Conservation (phyloP, 176 grass and related monocot species). For the Thalia dealbata region DNA sequence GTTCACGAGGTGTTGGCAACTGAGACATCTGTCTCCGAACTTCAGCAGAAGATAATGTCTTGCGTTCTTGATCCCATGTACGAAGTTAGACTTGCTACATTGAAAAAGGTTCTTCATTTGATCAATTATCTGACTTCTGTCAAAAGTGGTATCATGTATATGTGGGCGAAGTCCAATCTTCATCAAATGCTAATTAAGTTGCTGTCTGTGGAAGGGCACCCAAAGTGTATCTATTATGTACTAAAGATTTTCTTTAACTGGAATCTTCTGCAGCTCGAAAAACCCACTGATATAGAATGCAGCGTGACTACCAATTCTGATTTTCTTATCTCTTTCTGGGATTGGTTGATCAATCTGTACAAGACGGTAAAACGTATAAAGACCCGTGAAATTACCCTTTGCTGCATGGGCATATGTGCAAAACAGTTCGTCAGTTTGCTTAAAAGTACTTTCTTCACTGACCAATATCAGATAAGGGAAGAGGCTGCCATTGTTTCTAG, state of each 20-base stretch:
- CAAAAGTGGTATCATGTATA: slow-evolving; percentile 38
- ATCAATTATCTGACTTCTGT: slow-evolving; percentile 39
- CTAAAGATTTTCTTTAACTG: slow-evolving; percentile 79
- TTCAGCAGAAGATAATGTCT: slow-evolving; percentile 63
- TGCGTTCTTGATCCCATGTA: slow-evolving; percentile 65
- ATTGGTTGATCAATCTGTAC: slow-evolving; percentile 73
- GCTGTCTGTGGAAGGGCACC: slow-evolving; percentile 66
- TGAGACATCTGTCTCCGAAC: slow-evolving; percentile 29
- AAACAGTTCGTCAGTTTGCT: slow-evolving; percentile 53
- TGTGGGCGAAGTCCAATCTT: slow-evolving; percentile 59
- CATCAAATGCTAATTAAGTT: slow-evolving; percentile 40
- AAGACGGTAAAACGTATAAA: slow-evolving; percentile 47
- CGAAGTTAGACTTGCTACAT: slow-evolving; percentile 70
- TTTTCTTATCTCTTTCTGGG: slow-evolving; percentile 55
- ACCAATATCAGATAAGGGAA: slow-evolving; percentile 20
- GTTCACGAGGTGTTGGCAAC: slow-evolving; percentile 23
- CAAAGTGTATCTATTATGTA: slow-evolving; percentile 80
- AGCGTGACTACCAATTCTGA: slow-evolving; percentile 34
- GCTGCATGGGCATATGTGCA: slow-evolving; percentile 87
- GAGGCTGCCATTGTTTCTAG: slow-evolving; percentile 22
- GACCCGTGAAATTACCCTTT: slow-evolving; percentile 67
- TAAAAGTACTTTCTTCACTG: slow-evolving; percentile 25
- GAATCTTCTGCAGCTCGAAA: slow-evolving; percentile 35
- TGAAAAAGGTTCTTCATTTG: slow-evolving; percentile 76
- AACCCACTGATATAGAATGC: slow-evolving; percentile 17